These are phyloP conservation scores for Aphanocladium album DNA, from an alignment of 2,329 filamentous ascomycete genomes.

Conservation along the genomic window DNA sequence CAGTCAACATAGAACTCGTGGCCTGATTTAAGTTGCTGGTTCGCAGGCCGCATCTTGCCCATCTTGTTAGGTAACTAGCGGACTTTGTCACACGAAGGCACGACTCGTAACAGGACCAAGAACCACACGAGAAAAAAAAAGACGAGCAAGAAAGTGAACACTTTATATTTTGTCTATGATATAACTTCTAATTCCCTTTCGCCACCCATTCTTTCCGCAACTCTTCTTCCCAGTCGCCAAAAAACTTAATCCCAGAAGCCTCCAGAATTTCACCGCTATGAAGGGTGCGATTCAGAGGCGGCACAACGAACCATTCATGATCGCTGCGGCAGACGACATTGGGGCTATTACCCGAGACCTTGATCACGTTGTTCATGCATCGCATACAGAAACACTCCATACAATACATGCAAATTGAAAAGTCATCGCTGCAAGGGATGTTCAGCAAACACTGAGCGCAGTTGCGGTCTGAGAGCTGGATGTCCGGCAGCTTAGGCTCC, in stretches of 20 bases:
- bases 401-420: slow-evolving; percentile 33
- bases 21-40: too few species aligned
- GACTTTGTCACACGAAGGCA: too few species aligned
- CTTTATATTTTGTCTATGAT: too few species aligned
- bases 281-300: slow-evolving; percentile 28
- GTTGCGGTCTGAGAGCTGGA: slow-evolving; percentile 28
- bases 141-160: too few species aligned
- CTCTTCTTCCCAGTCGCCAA: slow-evolving; percentile 32
- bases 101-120: too few species aligned
- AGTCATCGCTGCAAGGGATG: slow-evolving; percentile 26
- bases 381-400: slow-evolving; percentile 34
- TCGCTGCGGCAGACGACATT: slow-evolving; percentile 31
- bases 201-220: slow-evolving; percentile 28
- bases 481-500: slow-evolving; percentile 33
- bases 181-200: neutral
- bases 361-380: slow-evolving; percentile 28
- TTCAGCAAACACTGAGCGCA: slow-evolving; percentile 36
- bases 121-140: too few species aligned
- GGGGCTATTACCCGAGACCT: slow-evolving; percentile 23
- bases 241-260: slow-evolving; percentile 26
- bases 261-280: slow-evolving; percentile 36
- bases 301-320: slow-evolving; percentile 36
- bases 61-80: too few species aligned
- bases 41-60: too few species aligned
- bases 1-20: too few species aligned